Base-by-base conservation (phyloP, 306 rosid genomes). In the Trifolium subterraneum region DNA sequence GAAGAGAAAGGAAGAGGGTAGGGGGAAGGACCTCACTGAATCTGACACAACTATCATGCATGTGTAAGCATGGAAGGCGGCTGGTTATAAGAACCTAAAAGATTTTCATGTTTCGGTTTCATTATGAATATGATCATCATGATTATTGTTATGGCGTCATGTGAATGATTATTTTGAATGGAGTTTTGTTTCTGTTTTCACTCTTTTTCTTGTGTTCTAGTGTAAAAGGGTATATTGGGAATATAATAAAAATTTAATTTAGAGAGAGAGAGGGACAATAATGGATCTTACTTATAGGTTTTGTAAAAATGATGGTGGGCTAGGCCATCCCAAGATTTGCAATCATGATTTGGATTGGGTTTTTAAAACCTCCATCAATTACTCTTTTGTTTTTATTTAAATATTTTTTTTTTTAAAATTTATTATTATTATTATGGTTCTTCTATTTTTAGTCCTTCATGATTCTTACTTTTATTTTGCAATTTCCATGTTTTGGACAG, bases 341-440 rank as follows among this genome's bases (percentile, higher is more conserved):
- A 91, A 94, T 94, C 93, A 91, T 94, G 93, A 87, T 87, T 83
- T 82, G 96, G 98, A 91, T 94, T 89, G 98, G 97, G 79, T 89
- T 11, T 73, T 81, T 67, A 87, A 87, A 86, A 87, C 84, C 79
- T 18, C 79, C 74, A 85, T 82, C 85, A 74, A 89, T 85, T 85
- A 59, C 86, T 42, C 75, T 82, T 54, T 54, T 20, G 31, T 54
- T 20, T 52, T 54, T 54, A 54, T 19, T 54, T 54, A 19, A 47
- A 8, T 18, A 16, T 16, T 51, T 8, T 0, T 51, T 52, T 18
- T 52, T 22, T 54, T 50, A 64, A n/a, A 35, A 35, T 33, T 33
- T 33, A 2, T 0, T 27, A 2, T 27, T 27, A 29, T 29, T 84
- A 44, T 41, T 78, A 25, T 58, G 41, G 1, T 71, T 68, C 64